Conservation (phyloP, 768 basidiomycete genomes). For the Kwoniella bestiolae region DNA sequence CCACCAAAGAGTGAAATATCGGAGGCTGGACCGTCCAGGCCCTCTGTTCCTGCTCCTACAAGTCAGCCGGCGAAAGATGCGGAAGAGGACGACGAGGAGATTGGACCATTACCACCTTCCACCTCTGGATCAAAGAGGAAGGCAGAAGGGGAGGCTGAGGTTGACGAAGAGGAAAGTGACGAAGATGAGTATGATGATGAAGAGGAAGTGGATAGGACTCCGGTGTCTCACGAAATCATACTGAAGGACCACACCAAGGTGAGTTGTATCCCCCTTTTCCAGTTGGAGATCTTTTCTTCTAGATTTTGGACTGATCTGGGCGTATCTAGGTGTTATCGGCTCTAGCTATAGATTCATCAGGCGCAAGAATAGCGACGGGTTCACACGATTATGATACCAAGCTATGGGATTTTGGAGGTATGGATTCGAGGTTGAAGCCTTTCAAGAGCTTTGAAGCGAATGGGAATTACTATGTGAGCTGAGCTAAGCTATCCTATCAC, state of each 20-base stretch:
- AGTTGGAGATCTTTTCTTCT: no score
- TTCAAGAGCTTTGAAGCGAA: conserved; percentile 97
- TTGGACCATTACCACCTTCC: conserved; percentile 18
- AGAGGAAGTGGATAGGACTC: conserved; percentile 65
- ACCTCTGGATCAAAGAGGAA: conserved; percentile 5
- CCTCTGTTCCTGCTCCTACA: not conserved
- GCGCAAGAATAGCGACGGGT: conserved; percentile 86
- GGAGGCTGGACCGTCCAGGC: conserved; percentile 17
- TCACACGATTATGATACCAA: conserved; percentile 98
- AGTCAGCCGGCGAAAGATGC: not conserved
- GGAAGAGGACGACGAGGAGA: conserved; percentile 23
- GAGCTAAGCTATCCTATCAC: conserved; percentile 72
- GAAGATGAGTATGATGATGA: conserved; percentile 26
- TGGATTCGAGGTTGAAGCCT: conserved; percentile 84
- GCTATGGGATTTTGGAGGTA: conserved; percentile 99
- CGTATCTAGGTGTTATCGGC: conserved; percentile 76
- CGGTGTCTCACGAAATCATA: conserved; percentile 84
- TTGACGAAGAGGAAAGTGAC: conserved; percentile 19
- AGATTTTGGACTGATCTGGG: no score
- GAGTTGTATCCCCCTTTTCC: not conserved
- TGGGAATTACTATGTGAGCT: conserved; percentile 84
- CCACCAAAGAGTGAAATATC: not conserved
- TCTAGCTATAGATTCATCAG: conserved; percentile 87
- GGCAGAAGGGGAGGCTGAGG: conserved; percentile 2
- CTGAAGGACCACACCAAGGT: conserved; percentile 92